Evolutionary conservation across 441 rosid genomes (phyloP).

Genomic region (Adansonia gregorii): DNA sequence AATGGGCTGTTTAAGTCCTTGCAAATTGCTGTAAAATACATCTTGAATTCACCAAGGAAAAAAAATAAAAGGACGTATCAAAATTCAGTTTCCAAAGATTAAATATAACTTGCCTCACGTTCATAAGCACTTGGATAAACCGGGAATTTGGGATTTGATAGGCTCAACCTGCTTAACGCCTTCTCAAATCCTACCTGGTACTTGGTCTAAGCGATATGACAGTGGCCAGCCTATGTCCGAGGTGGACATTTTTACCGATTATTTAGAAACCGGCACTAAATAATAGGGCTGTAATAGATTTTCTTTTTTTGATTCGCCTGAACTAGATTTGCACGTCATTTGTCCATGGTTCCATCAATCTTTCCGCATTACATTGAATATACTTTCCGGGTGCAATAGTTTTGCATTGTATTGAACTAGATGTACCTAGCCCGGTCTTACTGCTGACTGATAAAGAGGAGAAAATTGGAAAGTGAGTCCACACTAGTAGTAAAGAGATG

Average conservation of each 20-base stretch:
- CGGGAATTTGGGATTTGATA: not conserved
- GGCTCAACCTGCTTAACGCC: not conserved
- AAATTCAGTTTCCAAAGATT: not conserved
- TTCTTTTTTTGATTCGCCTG: no score
- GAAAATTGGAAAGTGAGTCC: not conserved
- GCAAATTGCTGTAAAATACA: not conserved
- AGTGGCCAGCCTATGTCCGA: not conserved
- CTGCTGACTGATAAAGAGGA: not conserved
- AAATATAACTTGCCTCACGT: not conserved
- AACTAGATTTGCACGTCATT: not conserved
- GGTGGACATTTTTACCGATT: not conserved
- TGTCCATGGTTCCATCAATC: not conserved
- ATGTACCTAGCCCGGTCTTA: no score
- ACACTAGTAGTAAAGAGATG: no score
- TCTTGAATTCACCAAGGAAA: not conserved
- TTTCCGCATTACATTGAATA: not conserved
- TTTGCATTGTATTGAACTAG: no score
- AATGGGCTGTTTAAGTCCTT: not conserved
- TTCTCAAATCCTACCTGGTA: not conserved
- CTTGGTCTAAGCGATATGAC: not conserved
- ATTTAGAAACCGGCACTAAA: not conserved
- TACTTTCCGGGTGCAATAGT: not conserved
- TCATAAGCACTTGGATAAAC: not conserved
- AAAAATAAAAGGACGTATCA: not conserved
- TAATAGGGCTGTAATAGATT: not conserved